Evolutionary conservation across 2,329 filamentous ascomycete genomes (phyloP), one percentile per base, ranked within the genome.

Genomic region (Chaetomium strumarium): DNA sequence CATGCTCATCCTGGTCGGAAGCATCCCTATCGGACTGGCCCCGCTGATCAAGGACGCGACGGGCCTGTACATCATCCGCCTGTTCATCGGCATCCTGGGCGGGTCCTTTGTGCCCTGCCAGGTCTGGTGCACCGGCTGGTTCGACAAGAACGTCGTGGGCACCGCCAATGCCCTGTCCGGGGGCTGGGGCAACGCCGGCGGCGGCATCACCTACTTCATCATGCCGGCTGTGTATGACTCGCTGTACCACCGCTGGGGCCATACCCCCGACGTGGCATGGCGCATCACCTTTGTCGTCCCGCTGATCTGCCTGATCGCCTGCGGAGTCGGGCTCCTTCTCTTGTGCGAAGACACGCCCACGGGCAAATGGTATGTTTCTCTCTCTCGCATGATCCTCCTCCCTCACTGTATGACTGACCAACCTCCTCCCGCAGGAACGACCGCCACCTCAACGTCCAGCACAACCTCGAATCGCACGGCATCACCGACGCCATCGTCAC

Each of bases 71-170:
- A 71, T 80, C 17, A 78, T 86, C 44, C 81, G 88, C 41, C 92
- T 92, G 74, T 91, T 91, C 70, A 81, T 91, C 57, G 87, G 87
- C 55, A 85, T 92, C 40, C 79, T 92, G 0, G 88, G 88, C 38
- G 86, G 84, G 2, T 80, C 82, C 1, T 92, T 92, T 62, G 88
- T 92, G 0, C 88, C 88, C 12, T 95, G 90, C 68, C 90, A 95
- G 66, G 91, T 95, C 7, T 96, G 90, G 89, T 88, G 86, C 10
- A 96, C 90, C 0, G 89, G 85, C 0, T 96, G 95, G 75, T 96
- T 90, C 67, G 90, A 96, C 72, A 93, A 91, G 73, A 93, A 91
- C 63, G 78, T 96, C 24, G 86, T 96, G 16, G 91, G 91, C 44
- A 91, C 88, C 5, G 88, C 90, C 56, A 96, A 96, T 65, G 86